phyloP scores from a whole-genome alignment of 306 rosid species.

The Lupinus albus region DNA sequence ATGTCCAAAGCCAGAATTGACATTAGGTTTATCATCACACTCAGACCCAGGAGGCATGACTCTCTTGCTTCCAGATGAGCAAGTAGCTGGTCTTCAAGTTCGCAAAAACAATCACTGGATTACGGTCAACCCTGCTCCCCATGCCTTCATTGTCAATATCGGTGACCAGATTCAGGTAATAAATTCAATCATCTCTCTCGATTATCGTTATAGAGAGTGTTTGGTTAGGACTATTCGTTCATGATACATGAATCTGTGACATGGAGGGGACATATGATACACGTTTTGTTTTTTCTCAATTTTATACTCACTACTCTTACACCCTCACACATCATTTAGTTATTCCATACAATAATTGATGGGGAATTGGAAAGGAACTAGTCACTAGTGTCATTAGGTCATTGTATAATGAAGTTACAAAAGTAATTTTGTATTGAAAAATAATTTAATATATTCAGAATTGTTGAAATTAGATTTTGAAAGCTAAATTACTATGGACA shows the following conservation, averaged over 20 bases:
- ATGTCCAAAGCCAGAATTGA: conserved; percentile 79
- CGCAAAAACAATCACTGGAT: conserved; percentile 63
- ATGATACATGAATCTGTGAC: conserved; percentile 38
- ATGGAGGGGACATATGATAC: conserved; percentile 40
- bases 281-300: not conserved
- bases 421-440: no score
- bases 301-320: no score
- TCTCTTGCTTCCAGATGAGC: conserved; percentile 64
- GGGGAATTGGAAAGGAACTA: no score
- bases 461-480: no score
- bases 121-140: conserved; percentile 80
- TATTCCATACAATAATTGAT: no score
- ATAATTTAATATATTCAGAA: no score
- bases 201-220: not conserved
- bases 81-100: conserved; percentile 83
- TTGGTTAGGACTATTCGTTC: conserved; percentile 28
- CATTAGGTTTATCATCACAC: conserved; percentile 83
- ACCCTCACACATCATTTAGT: no score
- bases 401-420: no score
- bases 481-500: no score
- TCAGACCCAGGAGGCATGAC: conserved; percentile 98
- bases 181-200: no score
- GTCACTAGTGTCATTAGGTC: no score
- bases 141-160: conserved; percentile 82
- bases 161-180: conserved; percentile 90